phyloP scores from a whole-genome alignment of 78 protist genomes.

The Tieghemostelium lacteum region DNA sequence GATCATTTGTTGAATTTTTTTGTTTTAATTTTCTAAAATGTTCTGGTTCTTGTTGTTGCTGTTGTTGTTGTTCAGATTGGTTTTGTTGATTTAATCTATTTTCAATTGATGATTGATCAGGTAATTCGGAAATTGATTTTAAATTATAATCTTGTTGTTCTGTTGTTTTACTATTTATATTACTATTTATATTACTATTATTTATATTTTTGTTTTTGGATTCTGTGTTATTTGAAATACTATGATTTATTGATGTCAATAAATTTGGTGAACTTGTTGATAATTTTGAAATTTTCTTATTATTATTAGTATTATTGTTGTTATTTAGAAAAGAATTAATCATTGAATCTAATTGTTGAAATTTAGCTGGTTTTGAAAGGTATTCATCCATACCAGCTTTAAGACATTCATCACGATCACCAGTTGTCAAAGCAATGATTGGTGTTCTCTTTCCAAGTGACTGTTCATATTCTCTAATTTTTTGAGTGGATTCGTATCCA shows the following conservation, averaged over 20 bases:
- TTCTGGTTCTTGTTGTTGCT: background rate
- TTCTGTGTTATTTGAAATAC: background rate
- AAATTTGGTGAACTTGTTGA: constrained; percentile 8
- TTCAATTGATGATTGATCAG: background rate
- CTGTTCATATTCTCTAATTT: constrained; percentile 41
- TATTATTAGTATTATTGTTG: background rate
- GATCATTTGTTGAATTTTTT: background rate
- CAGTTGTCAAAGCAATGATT: constrained; percentile 43
- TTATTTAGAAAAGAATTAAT: background rate
- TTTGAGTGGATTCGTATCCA: constrained; percentile 43
- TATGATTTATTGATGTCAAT: background rate
- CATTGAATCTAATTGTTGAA: constrained; percentile 26
- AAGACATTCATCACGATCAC: constrained; percentile 18
- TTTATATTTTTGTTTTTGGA: background rate
- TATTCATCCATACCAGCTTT: constrained; percentile 65
- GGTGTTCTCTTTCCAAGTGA: constrained; percentile 19
- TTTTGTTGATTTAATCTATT: background rate
- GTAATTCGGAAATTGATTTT: background rate
- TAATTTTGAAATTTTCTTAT: background rate
- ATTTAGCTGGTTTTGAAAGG: constrained; percentile 44
- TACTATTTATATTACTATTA: background rate
- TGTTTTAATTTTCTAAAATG: background rate
- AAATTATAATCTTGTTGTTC: background rate
- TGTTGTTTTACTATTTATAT: background rate
- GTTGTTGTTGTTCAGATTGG: background rate